Evolutionary conservation across 192 early-diverging fungal species (phyloP), one percentile per base, ranked within the genome.

Genomic region (Coemansia pectinata): DNA sequence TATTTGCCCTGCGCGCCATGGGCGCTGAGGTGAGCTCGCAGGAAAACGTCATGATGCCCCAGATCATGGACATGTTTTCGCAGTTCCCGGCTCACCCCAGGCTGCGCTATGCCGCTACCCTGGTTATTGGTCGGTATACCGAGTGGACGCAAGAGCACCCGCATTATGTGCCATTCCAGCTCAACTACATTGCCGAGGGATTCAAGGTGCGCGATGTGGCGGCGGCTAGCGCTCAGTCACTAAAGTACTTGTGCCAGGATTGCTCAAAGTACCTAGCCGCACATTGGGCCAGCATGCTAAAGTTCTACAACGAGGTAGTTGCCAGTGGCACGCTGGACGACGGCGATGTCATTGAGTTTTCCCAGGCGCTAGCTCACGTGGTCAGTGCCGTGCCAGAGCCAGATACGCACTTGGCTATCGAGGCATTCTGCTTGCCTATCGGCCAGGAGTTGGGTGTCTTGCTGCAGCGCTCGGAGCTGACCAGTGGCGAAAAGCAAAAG

Each of bases 91-190:
- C 85, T 19, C 96, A 99, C 70, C 94, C 98, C 12, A 96, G 95
- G 76, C 90, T 99, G 79, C 90, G 91, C 66, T 97, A 98, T 68
- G 95, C 97, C 0, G 95, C 96, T 2, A 96, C 96, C 21, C 83
- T 98, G 21, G 95, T 99, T 8, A 96, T 99, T 73, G 94, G 94
- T 3, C 87, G 96, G 59, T 99, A 99, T 73, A 91, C 97, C 23
- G 86, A 87, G 63, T 99, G 98, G 98, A 97, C 96, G 2, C 73
- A 78, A 27, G 77, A 85, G 47, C 96, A 99, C 72, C 94, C 96
- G 9, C 86, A 94, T 76, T 95, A 91, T 63, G 88, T 99, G n/a
- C 75, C 88, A 34, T 96, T 94, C 76, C 97, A 98, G 85, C 88
- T 99, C 41, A 88, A 85, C 38, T 98, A 91, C 77, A 93, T 99